A percentile compares a stretch with the other conserved stretches of the same genome.
phyloP scores from a whole-genome alignment of 371 early-diverging fungal species.

The Conidiobolus incongruus region DNA sequence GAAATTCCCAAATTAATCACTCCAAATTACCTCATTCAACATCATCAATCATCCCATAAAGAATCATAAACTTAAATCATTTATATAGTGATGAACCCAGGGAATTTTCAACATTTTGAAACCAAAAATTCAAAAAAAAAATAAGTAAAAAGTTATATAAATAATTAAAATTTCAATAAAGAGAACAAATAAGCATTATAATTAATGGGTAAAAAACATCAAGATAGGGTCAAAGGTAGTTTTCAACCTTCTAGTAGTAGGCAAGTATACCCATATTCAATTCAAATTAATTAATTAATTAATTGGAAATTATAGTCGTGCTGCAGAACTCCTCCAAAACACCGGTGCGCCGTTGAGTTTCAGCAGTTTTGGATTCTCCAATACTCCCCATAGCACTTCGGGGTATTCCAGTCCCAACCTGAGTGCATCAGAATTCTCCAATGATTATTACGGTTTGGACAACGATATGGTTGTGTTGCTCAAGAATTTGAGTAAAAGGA shows the following conservation, averaged over 20 bases:
- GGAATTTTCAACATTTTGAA: too few relatives aligned
- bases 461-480: constrained; percentile 26
- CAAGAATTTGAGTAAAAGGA: constrained; percentile 35
- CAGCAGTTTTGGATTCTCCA: not conserved
- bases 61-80: too few relatives aligned
- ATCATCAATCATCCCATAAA: too few relatives aligned
- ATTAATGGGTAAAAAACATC: too few relatives aligned
- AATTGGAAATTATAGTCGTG: constrained; percentile 21
- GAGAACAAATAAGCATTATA: too few relatives aligned
- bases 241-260: constrained; percentile 47
- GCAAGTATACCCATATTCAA: constrained; percentile 11
- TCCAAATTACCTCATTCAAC: too few relatives aligned
- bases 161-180: too few relatives aligned
- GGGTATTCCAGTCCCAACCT: constrained; percentile 8
- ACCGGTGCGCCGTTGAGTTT: constrained; percentile 8
- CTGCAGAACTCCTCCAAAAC: constrained; percentile 30
- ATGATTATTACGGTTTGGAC: constrained; percentile 9
- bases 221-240: constrained; percentile 35
- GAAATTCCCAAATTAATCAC: too few relatives aligned
- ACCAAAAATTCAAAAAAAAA: too few relatives aligned
- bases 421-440: constrained; percentile 8
- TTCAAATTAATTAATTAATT: not conserved
- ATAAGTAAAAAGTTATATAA: too few relatives aligned
- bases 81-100: too few relatives aligned
- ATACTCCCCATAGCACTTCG: constrained; percentile 8